These are phyloP conservation scores for Colletotrichum higginsianum DNA, from an alignment of 2,329 filamentous ascomycete species.

Conservation along the genomic window DNA sequence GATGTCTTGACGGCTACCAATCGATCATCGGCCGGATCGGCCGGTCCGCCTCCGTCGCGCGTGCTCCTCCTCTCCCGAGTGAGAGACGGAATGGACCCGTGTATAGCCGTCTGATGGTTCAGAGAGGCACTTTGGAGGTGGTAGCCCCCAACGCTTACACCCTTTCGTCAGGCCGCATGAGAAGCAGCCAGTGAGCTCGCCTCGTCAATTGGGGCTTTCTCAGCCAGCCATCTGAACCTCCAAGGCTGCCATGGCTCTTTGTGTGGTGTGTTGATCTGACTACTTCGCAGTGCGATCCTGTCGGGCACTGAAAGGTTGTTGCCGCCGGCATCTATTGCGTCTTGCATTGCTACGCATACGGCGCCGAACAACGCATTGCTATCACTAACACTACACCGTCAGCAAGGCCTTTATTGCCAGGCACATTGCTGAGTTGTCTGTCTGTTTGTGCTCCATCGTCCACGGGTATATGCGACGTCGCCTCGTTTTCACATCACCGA, in stretches of 20 bases:
- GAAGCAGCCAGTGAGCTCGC: conserved; percentile 40
- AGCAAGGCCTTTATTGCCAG: conserved; percentile 1
- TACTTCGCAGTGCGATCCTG: conserved; percentile 54
- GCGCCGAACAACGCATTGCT: conserved; percentile 64
- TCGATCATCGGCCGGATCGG: conserved; percentile 9
- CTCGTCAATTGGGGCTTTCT: conserved; percentile 38
- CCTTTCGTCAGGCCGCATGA: conserved; percentile 43
- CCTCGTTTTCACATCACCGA: neutral
- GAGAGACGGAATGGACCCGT: neutral
- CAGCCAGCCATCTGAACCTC: conserved; percentile 37
- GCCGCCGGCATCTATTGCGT: conserved; percentile 58
- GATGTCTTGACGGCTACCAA: neutral
- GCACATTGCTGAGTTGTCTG: conserved; percentile 3
- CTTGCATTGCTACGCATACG: conserved; percentile 24
- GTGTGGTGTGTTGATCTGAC: conserved; percentile 53
- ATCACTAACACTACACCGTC: conserved; percentile 18
- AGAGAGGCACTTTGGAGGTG: neutral
- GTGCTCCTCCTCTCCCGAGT: conserved; percentile 11
- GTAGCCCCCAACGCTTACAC: conserved; percentile 1
- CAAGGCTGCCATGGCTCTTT: conserved; percentile 28
- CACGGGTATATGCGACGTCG: conserved; percentile 18
- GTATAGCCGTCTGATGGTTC: neutral
- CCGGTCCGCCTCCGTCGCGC: conserved; percentile 27
- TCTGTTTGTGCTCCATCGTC: neutral
- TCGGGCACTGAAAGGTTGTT: conserved; percentile 66